Percentiles rank a stretch among this genome's conserved stretches.
Conservation (phyloP, 345 rosid genomes). For the Eucalyptus cloeziana region DNA sequence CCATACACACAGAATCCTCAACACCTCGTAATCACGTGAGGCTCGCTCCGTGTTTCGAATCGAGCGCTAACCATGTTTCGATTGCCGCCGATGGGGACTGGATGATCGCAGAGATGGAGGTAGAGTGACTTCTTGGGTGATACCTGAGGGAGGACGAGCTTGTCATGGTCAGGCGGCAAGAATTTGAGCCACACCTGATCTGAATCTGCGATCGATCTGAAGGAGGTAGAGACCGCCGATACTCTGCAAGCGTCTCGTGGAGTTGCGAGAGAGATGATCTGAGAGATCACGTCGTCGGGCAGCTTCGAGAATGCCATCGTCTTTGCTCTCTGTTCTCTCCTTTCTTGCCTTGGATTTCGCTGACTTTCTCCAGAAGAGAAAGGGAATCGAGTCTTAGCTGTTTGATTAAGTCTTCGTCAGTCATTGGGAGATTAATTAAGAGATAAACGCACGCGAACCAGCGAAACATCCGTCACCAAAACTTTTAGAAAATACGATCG, state of each 20-base stretch:
- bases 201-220: not conserved
- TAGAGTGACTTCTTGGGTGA: not conserved
- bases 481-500: too few relatives aligned
- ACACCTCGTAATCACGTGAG: not conserved
- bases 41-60: not conserved
- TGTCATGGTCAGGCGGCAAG: not conserved
- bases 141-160: not conserved
- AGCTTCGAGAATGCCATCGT: not conserved
- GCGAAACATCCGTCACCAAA: too few relatives aligned
- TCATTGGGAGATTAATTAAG: not conserved
- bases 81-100: not conserved
- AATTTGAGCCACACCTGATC: not conserved
- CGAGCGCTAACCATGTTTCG: not conserved
- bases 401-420: not conserved
- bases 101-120: not conserved
- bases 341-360: not conserved
- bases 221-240: not conserved
- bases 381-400: not conserved
- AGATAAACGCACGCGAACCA: too few relatives aligned
- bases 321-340: not conserved
- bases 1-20: not conserved
- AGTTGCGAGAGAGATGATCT: not conserved
- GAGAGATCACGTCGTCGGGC: not conserved
- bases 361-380: not conserved
- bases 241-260: not conserved